Base-by-base conservation (phyloP, 371 early-diverging fungal genomes). In the Zychaea mexicana region DNA sequence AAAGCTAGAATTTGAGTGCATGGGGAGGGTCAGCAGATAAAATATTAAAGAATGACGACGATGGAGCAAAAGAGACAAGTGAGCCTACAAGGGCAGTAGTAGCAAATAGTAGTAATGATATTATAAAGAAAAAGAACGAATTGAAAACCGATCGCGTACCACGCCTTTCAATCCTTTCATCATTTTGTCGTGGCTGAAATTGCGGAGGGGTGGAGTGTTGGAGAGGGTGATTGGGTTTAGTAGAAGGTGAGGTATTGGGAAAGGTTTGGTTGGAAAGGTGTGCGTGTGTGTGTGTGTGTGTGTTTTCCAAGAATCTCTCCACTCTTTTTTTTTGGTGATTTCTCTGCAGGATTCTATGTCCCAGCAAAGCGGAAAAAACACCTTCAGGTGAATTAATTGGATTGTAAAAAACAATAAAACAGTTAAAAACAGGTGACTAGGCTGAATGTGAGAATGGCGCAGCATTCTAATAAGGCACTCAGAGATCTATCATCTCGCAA, bases 131-230 rank as follows among this genome's bases (percentile, higher is more conserved):
- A 36, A 24, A 30, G 27, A 59, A 45, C 17, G 38, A n/a, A n/a
- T n/a, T n/a, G n/a, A n/a, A n/a, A n/a, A n/a, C n/a, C 31, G 19
- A 24, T 31, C 15, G 69, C 76, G 67, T 76, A 79, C 79, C 64
- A 73, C 79, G 57, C 76, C 79, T 70, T 76, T 76, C 30, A 79
- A 69, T 71, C 79, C 79, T 67, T 79, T 79, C 61, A 79, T 76
- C 79, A 79, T 79, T 65, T 65, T 72, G 65, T 33, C 21, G 24
- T 28, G 27, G 38, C 30, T 52, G 31, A 33, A 55, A 33, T 17
- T 17, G 15, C 13, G 42, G n/a, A 42, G 13, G 42, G n/a, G 42
- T 42, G 42, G 42, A 42, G 42, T 42, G 21, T 22, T 6, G 6
- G 49, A n/a, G 15, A 46, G 31, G 13, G 47, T n/a, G 61, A 33